These are phyloP conservation scores for Lecanicillium sp. DNA, from an alignment of 2,329 filamentous ascomycete genomes.

Conservation along the genomic window DNA sequence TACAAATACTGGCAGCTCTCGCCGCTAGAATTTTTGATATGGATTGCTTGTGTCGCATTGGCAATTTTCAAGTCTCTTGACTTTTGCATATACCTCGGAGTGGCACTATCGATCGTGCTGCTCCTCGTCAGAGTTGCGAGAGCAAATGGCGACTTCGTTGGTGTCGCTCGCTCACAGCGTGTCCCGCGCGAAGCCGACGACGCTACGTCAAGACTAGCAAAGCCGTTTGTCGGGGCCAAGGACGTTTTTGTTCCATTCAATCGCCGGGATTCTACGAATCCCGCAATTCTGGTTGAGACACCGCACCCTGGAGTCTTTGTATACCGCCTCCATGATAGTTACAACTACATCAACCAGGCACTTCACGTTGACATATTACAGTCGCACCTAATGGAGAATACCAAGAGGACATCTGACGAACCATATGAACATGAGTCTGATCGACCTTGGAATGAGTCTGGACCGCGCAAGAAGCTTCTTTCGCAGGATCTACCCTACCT, in stretches of 20 bases:
- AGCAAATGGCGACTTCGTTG: conserved; percentile 42
- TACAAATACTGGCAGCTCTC: conserved; percentile 75
- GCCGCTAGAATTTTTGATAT: conserved; percentile 67
- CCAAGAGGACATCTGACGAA: conserved; percentile 33
- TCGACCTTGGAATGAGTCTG: conserved; percentile 51
- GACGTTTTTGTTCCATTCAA: conserved; percentile 35
- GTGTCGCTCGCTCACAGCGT: conserved; percentile 25
- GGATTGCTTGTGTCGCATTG: conserved; percentile 64
- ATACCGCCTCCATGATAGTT: conserved; percentile 46
- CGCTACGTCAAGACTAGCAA: neutral
- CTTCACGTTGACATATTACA: conserved; percentile 39
- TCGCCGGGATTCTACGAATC: conserved; percentile 39
- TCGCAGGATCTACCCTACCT: conserved; percentile 36
- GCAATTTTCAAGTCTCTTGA: conserved; percentile 45
- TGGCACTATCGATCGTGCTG: conserved; percentile 36
- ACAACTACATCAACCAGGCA: conserved; percentile 47
- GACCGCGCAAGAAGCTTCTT: conserved; percentile 26
- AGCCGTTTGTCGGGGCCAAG: neutral
- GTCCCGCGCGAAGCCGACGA: conserved; percentile 2
- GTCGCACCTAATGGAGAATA: conserved; percentile 34
- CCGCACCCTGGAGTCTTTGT: conserved; percentile 46
- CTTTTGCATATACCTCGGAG: conserved; percentile 44
- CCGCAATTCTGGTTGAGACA: conserved; percentile 33
- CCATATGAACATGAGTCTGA: conserved; percentile 33
- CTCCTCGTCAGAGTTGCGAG: conserved; percentile 41